Conservation (phyloP, 225 moss, liverwort and hornwort genomes). For the Polytrichum formosum region DNA sequence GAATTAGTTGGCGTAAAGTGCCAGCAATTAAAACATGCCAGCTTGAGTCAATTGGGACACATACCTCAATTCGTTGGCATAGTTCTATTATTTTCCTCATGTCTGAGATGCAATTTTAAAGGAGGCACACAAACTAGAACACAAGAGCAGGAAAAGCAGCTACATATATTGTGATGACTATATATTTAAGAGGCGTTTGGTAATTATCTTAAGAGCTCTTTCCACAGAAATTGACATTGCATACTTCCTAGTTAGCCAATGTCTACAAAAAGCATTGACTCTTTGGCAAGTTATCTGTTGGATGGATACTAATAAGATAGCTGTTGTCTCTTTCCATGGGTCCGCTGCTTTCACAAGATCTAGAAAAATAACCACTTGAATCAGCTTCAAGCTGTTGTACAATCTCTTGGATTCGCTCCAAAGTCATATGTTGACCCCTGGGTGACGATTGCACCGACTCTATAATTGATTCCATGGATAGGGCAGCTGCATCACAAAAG, state of each 20-base stretch:
- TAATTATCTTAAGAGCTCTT: too few relatives aligned
- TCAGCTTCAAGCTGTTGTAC: conserved; percentile 81
- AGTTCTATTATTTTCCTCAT: conserved; percentile 77
- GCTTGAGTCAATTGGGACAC: conserved; percentile 1
- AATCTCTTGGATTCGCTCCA: conserved; percentile 82
- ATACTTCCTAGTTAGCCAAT: too few relatives aligned
- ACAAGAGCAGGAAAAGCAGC: too few relatives aligned
- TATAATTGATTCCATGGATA: conserved; percentile 64
- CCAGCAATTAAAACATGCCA: neutral
- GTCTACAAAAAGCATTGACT: too few relatives aligned
- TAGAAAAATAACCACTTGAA: conserved; percentile 67
- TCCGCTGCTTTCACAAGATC: conserved; percentile 54
- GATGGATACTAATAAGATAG: conserved; percentile 83
- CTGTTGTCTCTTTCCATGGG: conserved; percentile 60
- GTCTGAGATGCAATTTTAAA: conserved; percentile 37
- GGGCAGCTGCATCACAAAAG: conserved; percentile 48
- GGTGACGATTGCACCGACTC: conserved; percentile 62
- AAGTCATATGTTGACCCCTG: conserved; percentile 73
- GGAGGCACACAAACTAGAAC: neutral
- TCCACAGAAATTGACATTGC: too few relatives aligned
- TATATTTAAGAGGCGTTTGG: too few relatives aligned
- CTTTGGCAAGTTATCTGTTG: too few relatives aligned
- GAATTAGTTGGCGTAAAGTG: too few relatives aligned
- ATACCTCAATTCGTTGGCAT: conserved; percentile 77
- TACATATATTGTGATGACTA: too few relatives aligned